Conservation (phyloP, 805 yeast genomes). For the Brettanomyces anomalus region DNA sequence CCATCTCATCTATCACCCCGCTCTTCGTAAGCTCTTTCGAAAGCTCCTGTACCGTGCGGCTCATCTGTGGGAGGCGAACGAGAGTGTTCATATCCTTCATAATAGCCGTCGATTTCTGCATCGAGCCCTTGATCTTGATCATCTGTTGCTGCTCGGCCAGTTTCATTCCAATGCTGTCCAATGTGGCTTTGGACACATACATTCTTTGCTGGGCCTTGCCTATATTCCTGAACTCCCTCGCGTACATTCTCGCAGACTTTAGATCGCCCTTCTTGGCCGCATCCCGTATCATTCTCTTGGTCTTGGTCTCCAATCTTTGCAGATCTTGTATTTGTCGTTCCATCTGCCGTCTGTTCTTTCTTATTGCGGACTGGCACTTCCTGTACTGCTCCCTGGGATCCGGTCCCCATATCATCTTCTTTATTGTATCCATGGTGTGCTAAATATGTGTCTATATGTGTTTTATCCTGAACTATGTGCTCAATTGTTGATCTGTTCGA, state of each 20-base stretch:
- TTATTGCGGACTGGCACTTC: conserved; percentile 66
- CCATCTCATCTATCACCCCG: conserved; percentile 90
- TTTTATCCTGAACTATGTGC: no score
- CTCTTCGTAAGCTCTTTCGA: conserved; percentile 80
- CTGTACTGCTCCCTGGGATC: conserved; percentile 88
- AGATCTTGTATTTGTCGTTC: conserved; percentile 69
- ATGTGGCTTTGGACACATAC: conserved; percentile 72
- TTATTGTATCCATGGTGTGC: conserved; percentile 18
- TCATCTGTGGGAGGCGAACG: conserved; percentile 70
- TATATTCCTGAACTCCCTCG: conserved; percentile 68
- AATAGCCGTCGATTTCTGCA: conserved; percentile 67
- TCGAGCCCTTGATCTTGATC: conserved; percentile 71
- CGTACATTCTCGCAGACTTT: conserved; percentile 69
- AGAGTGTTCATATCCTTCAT: conserved; percentile 85
- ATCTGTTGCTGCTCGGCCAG: conserved; percentile 86
- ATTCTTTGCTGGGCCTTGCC: conserved; percentile 68
- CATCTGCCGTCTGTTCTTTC: conserved; percentile 77
- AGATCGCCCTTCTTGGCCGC: conserved; percentile 71
- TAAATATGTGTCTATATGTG: not conserved
- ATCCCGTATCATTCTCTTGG: conserved; percentile 65
- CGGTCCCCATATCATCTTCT: conserved; percentile 91
- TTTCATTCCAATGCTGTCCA: conserved; percentile 81
- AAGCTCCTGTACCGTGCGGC: conserved; percentile 74
- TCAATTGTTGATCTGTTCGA: no score
- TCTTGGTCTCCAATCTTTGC: conserved; percentile 55